phyloP scores from a whole-genome alignment of 169 alveolate species.

The Plasmodium vivax region DNA sequence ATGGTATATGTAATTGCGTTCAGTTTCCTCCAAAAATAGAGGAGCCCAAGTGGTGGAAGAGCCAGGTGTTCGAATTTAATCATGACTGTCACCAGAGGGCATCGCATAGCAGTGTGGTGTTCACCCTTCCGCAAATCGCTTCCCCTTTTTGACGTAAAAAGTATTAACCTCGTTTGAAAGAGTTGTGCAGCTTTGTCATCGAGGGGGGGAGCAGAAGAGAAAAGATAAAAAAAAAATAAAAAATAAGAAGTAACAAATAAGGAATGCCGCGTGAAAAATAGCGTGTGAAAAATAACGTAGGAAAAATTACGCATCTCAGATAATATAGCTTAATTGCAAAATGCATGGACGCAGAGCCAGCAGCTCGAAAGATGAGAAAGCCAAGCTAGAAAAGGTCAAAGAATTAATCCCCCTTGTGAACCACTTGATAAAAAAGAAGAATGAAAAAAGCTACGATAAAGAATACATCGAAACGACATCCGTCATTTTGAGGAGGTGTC shows the following conservation, averaged over 20 bases:
- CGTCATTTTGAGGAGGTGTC: slow-evolving; percentile 43
- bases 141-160: background rate
- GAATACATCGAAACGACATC: slow-evolving; percentile 39
- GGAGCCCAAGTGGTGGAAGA: background rate
- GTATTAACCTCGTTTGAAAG: background rate
- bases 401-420: slow-evolving; percentile 44
- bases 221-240: background rate
- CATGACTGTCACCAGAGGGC: background rate
- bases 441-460: slow-evolving; percentile 20
- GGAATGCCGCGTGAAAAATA: background rate
- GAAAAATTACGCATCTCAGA: background rate
- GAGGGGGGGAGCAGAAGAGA: background rate
- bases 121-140: background rate
- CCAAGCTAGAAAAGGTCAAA: slow-evolving; percentile 45
- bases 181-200: background rate
- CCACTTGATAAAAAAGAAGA: slow-evolving; percentile 40
- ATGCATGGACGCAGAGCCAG: slow-evolving; percentile 74
- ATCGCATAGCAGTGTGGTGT: background rate
- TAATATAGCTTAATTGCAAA: background rate
- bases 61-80: background rate
- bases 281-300: background rate
- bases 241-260: background rate
- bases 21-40: background rate
- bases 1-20: background rate
- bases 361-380: slow-evolving; percentile 5